These are phyloP conservation scores for Dactylonectria estremocensis DNA, from an alignment of 2,329 filamentous ascomycete genomes.

Conservation along the genomic window DNA sequence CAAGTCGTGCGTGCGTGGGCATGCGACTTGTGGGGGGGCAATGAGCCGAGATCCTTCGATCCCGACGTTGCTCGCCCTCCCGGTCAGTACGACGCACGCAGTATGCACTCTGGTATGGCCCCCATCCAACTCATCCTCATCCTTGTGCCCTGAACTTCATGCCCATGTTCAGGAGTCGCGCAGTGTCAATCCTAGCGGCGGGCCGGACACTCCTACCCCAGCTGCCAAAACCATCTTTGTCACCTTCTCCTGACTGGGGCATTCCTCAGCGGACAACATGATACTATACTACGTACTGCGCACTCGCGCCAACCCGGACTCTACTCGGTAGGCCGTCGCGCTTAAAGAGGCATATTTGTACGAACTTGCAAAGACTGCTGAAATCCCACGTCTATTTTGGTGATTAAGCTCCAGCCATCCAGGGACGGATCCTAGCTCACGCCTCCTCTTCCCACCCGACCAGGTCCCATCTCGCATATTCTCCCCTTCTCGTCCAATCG, in stretches of 20 bases:
- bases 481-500: neutral
- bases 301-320: neutral
- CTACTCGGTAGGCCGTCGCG: neutral
- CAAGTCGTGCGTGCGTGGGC: constrained; percentile 31
- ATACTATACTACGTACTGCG: neutral
- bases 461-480: constrained; percentile 13
- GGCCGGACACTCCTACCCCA: constrained; percentile 1
- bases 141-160: constrained; percentile 10
- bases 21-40: constrained; percentile 41
- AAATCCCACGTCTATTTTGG: constrained; percentile 29
- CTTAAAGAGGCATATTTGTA: constrained; percentile 7
- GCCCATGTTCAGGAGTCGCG: constrained; percentile 18
- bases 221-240: neutral
- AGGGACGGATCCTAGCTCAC: constrained; percentile 9
- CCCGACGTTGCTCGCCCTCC: constrained; percentile 21
- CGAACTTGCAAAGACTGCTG: constrained; percentile 5
- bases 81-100: neutral
- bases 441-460: constrained; percentile 5
- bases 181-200: neutral
- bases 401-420: constrained; percentile 25
- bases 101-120: neutral
- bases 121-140: constrained; percentile 4
- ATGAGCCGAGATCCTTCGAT: constrained; percentile 40
- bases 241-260: constrained; percentile 5
- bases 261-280: neutral